Evolutionary conservation across 306 rosid species (phyloP).

Genomic region (Fragaria vesca): DNA sequence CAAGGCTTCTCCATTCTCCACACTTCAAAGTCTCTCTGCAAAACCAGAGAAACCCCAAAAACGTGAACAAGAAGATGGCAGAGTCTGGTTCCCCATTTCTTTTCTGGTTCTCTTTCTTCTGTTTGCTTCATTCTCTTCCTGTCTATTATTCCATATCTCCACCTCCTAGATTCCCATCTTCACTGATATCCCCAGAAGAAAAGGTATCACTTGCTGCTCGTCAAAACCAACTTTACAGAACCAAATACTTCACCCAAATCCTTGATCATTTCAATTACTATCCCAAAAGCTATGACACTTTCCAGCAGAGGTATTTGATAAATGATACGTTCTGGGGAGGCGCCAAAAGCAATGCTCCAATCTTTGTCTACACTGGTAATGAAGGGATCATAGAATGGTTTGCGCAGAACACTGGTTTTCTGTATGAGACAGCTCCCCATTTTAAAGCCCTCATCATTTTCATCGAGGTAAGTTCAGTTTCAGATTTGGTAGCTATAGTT

Average conservation of each 20-base stretch:
- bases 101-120: slow-evolving; percentile 23
- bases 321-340: slow-evolving; percentile 86
- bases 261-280: slow-evolving; percentile 83
- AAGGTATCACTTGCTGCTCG: slow-evolving; percentile 25
- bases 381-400: slow-evolving; percentile 90
- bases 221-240: slow-evolving; percentile 37
- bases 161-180: slow-evolving; percentile 46
- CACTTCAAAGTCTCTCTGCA: not conserved
- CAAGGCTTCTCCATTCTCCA: slow-evolving; percentile 1
- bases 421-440: slow-evolving; percentile 63
- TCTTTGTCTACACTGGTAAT: slow-evolving; percentile 91
- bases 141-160: slow-evolving; percentile 25
- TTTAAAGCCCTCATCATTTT: slow-evolving; percentile 81
- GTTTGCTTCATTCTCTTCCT: slow-evolving; percentile 12
- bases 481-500: not conserved
- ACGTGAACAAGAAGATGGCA: slow-evolving; percentile 11
- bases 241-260: slow-evolving; percentile 70
- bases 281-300: slow-evolving; percentile 60
- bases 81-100: slow-evolving; percentile 1
- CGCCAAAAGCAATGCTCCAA: slow-evolving; percentile 60
- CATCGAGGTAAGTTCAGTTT: slow-evolving; percentile 58
- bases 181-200: slow-evolving; percentile 37
- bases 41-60: not conserved
- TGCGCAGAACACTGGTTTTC: slow-evolving; percentile 74
- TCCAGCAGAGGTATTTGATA: slow-evolving; percentile 79